phyloP scores from a whole-genome alignment of 129 eudicot species.

The Cynara cardunculus region DNA sequence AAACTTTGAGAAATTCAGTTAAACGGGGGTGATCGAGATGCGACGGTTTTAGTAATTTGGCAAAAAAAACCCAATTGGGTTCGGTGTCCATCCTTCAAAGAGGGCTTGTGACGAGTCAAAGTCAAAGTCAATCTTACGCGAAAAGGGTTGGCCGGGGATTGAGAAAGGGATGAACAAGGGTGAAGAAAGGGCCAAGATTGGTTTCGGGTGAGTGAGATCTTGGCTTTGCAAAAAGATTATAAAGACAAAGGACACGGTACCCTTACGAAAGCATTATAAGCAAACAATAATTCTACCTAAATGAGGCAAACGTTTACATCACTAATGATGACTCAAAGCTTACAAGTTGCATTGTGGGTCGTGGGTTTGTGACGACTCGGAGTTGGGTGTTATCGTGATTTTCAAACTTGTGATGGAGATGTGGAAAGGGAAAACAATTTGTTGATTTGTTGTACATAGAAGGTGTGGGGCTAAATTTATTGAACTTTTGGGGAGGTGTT shows the following conservation, averaged over 20 bases:
- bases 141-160: conserved; percentile 11
- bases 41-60: neutral
- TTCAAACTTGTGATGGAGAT: neutral
- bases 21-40: conserved; percentile 58
- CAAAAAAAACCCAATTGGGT: neutral
- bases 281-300: too few species aligned
- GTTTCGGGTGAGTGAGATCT: conserved; percentile 15
- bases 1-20: conserved; percentile 47
- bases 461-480: neutral
- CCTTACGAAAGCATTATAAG: too few species aligned
- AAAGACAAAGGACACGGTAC: too few species aligned
- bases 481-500: neutral
- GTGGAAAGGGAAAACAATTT: neutral
- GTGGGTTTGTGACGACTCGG: neutral
- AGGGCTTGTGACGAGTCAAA: conserved; percentile 17
- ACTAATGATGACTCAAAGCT: too few species aligned
- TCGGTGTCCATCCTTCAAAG: neutral
- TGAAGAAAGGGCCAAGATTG: conserved; percentile 13
- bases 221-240: neutral
- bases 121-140: conserved; percentile 9
- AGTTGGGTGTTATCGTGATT: neutral
- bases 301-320: too few species aligned
- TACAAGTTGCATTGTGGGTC: neutral
- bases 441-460: conserved; percentile 8
- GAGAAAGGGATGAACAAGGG: neutral